These are phyloP conservation scores for Citrus inodora DNA, from an alignment of 345 rosid species.

Conservation along the genomic window DNA sequence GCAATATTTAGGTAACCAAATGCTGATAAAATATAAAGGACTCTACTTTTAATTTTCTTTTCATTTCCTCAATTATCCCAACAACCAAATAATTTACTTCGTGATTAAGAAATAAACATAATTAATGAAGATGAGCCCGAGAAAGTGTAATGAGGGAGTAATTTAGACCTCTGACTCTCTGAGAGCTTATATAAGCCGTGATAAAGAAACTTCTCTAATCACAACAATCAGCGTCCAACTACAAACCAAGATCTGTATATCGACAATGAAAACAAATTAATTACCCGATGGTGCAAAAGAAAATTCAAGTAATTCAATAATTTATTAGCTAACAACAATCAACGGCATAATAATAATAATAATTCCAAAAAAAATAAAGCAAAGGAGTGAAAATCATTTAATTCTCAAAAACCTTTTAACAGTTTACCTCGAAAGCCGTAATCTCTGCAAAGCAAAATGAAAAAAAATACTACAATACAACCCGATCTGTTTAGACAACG, in stretches of 20 bases:
- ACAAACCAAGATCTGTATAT: conserved; percentile 6
- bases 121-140: neutral
- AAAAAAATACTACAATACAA: too few species aligned
- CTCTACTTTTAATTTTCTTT: neutral
- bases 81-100: neutral
- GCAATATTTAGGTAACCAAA: neutral
- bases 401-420: neutral
- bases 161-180: neutral
- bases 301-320: neutral
- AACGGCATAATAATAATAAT: neutral
- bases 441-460: neutral
- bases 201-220: neutral
- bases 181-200: neutral
- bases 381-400: neutral
- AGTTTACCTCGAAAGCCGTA: neutral
- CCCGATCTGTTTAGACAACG: neutral
- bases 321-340: neutral
- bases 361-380: neutral
- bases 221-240: neutral
- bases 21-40: neutral
- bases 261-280: neutral
- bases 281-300: neutral
- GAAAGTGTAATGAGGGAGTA: neutral
- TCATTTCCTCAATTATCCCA: neutral
- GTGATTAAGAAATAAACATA: neutral